These are phyloP conservation scores for Ophiostoma perfectum DNA, from an alignment of 2,329 filamentous ascomycete species.

Conservation along the genomic window DNA sequence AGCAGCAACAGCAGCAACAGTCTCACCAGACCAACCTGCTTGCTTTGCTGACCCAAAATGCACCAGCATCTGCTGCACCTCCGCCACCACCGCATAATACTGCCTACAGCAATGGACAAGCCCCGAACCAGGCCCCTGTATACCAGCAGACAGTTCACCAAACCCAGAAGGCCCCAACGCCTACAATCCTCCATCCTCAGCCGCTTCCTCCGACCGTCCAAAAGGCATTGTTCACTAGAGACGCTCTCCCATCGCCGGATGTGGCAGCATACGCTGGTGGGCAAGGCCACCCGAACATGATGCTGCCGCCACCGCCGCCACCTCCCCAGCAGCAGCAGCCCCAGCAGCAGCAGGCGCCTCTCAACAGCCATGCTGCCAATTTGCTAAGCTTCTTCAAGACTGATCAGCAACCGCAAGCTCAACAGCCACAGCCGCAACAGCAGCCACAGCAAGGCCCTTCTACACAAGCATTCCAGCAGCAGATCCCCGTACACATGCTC, in stretches of 20 bases:
- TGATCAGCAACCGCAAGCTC: constrained; percentile 21
- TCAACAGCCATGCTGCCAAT: constrained; percentile 33
- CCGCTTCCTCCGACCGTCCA: constrained; percentile 53
- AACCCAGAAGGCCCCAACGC: constrained; percentile 8
- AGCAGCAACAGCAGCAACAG: constrained; percentile 11
- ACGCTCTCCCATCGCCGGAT: constrained; percentile 36
- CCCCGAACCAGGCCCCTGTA: background rate
- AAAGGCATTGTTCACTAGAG: constrained; percentile 45
- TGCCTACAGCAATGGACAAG: background rate
- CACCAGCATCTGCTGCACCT: background rate
- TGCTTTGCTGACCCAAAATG: constrained; percentile 15
- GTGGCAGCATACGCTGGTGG: constrained; percentile 24
- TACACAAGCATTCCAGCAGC: background rate
- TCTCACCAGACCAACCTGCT: constrained; percentile 16
- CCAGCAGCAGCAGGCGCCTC: constrained; percentile 23
- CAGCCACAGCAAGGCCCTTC: constrained; percentile 5
- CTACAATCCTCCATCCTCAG: constrained; percentile 40
- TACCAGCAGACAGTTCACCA: background rate
- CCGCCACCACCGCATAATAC: constrained; percentile 1
- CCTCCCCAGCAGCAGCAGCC: constrained; percentile 25
- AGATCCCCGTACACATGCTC: background rate
- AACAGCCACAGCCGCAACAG: constrained; percentile 18
- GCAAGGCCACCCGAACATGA: constrained; percentile 8
- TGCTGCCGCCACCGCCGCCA: constrained; percentile 25
- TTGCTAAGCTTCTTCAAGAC: constrained; percentile 41